These are phyloP conservation scores for Cryptosporidium viatorum DNA, from an alignment of 169 alveolate genomes.

Conservation along the genomic window DNA sequence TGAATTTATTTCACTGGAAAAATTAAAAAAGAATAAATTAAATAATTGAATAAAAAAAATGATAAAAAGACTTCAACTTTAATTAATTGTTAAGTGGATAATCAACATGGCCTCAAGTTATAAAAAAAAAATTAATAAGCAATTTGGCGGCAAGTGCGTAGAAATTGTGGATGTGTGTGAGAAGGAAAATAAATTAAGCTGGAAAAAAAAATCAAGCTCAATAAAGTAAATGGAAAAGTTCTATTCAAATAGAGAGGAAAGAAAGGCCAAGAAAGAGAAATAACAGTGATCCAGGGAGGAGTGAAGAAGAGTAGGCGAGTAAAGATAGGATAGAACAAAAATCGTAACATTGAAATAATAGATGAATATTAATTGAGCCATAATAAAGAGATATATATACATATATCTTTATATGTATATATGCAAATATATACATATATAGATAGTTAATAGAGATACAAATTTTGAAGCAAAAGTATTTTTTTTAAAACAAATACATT, in stretches of 20 bases:
- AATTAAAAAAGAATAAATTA: background rate
- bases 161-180: constrained; percentile 20
- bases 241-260: background rate
- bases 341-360: background rate
- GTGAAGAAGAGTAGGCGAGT: background rate
- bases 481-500: no score
- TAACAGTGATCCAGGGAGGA: background rate
- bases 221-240: background rate
- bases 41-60: no score
- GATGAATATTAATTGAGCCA: constrained; percentile 2
- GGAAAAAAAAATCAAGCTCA: background rate
- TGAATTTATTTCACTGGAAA: background rate
- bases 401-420: constrained; percentile 1
- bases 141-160: constrained; percentile 17
- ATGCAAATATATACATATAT: background rate
- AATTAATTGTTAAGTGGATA: background rate
- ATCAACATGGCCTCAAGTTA: background rate
- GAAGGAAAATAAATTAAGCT: background rate
- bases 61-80: no score
- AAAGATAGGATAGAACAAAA: background rate
- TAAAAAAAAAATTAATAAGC: no score
- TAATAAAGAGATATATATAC: constrained; percentile 21
- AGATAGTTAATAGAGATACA: background rate
- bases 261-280: background rate
- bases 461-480: background rate